phyloP scores from a whole-genome alignment of 2,329 filamentous ascomycete genomes.

The Nigrospora oryzae region DNA sequence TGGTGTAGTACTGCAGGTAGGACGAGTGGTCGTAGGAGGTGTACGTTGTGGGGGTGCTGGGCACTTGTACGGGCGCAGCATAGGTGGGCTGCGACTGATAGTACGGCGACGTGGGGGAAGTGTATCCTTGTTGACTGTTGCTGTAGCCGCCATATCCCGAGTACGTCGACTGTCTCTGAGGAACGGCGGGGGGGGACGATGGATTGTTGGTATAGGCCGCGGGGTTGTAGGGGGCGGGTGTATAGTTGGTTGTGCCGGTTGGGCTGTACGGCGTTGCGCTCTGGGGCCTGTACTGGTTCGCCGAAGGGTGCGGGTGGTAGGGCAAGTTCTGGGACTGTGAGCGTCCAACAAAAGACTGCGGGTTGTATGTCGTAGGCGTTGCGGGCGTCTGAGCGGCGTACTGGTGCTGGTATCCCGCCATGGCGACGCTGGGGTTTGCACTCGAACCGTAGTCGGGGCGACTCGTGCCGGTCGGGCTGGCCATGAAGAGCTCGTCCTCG shows the following conservation, averaged over 20 bases:
- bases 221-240: slow-evolving; percentile 35
- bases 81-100: slow-evolving; percentile 19
- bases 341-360: slow-evolving; percentile 50
- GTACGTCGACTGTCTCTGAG: slow-evolving; percentile 44
- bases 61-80: slow-evolving; percentile 15
- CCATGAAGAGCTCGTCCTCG: slow-evolving; percentile 59
- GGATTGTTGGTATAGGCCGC: slow-evolving; percentile 43
- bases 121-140: slow-evolving; percentile 28
- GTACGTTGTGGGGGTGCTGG: slow-evolving; percentile 18
- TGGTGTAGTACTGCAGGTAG: slow-evolving; percentile 25
- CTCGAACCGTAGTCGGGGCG: slow-evolving; percentile 30
- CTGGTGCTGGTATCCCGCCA: slow-evolving; percentile 43
- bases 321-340: slow-evolving; percentile 44
- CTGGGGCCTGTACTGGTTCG: slow-evolving; percentile 10
- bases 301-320: slow-evolving; percentile 34
- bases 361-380: slow-evolving; percentile 57
- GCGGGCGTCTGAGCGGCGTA: slow-evolving; percentile 37
- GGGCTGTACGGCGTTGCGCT: slow-evolving; percentile 1
- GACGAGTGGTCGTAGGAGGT: slow-evolving; percentile 30
- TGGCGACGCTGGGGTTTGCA: slow-evolving; percentile 27
- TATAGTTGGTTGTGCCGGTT: slow-evolving; percentile 10
- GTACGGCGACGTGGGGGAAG: slow-evolving; percentile 18
- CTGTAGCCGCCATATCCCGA: slow-evolving; percentile 37
- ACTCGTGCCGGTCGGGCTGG: slow-evolving; percentile 31
- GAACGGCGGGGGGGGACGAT: slow-evolving; percentile 21